These are phyloP conservation scores for Polytrichum commune DNA, from an alignment of 225 moss, liverwort and hornwort species.

Conservation along the genomic window DNA sequence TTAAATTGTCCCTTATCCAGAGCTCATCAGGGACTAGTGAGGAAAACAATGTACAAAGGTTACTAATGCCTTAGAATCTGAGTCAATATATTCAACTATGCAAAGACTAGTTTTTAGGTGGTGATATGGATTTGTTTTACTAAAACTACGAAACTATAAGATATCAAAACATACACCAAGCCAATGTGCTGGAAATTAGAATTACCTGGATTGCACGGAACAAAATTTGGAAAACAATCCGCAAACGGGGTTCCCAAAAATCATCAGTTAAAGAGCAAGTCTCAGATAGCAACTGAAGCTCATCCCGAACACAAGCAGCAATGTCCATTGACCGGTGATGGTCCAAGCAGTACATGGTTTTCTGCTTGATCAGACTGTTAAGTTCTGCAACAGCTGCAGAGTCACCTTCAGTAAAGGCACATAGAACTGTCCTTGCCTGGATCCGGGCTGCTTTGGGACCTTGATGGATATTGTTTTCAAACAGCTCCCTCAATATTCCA, in stretches of 20 bases:
- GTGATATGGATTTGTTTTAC: not conserved
- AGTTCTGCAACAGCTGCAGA: constrained; percentile 78
- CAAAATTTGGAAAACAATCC: constrained; percentile 95
- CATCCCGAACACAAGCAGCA: constrained; percentile 93
- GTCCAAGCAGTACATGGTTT: constrained; percentile 94
- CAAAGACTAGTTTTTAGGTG: not conserved
- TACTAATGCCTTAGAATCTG: too few relatives aligned
- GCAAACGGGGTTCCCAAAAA: constrained; percentile 91
- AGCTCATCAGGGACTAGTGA: too few relatives aligned
- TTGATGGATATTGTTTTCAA: constrained; percentile 99
- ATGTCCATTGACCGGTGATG: constrained; percentile 99
- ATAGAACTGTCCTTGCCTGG: constrained; percentile 87
- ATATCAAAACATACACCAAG: constrained; percentile 5
- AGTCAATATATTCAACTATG: too few relatives aligned
- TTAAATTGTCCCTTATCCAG: too few relatives aligned
- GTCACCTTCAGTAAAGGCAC: constrained; percentile 90
- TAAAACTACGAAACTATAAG: not conserved
- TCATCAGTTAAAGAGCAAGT: constrained; percentile 85
- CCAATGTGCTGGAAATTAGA: not conserved
- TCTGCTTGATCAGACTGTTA: constrained; percentile 87
- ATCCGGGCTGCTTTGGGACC: constrained; percentile 92
- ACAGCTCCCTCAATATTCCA: constrained; percentile 92
- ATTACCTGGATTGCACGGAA: constrained; percentile 90
- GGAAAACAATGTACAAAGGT: too few relatives aligned
- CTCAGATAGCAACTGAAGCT: constrained; percentile 96